phyloP scores from a whole-genome alignment of 164 flowering plant species.

The Berberis vulgaris region DNA sequence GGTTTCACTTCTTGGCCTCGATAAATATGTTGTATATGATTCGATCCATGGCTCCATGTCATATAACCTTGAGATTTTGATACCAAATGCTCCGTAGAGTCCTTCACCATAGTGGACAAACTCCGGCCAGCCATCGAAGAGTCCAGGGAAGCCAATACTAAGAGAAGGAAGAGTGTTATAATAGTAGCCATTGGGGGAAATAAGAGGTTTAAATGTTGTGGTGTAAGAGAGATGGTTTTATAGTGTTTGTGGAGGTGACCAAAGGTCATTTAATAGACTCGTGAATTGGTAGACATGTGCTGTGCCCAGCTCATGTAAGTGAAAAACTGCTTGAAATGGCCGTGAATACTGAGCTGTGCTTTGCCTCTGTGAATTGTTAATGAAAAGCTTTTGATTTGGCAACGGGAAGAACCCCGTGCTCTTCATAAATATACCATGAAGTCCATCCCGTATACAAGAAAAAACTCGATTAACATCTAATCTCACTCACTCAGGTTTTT shows the following conservation, averaged over 20 bases:
- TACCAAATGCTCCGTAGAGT: constrained; percentile 13
- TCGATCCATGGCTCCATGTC: constrained; percentile 11
- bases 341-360: not conserved
- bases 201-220: too few species aligned
- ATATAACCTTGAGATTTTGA: constrained; percentile 10
- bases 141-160: constrained; percentile 13
- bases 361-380: not conserved
- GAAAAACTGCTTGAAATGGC: constrained; percentile 1
- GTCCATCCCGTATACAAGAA: not conserved
- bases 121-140: not conserved
- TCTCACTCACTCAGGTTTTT: too few species aligned
- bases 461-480: too few species aligned
- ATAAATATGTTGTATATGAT: not conserved
- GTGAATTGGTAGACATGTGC: constrained; percentile 7
- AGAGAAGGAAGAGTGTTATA: constrained; percentile 7
- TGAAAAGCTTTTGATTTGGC: not conserved
- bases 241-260: not conserved
- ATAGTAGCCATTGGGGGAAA: not conserved
- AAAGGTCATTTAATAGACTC: constrained; percentile 22
- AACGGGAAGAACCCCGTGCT: not conserved
- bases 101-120: not conserved
- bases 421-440: not conserved
- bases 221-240: not conserved
- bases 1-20: constrained; percentile 14
- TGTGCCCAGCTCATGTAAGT: constrained; percentile 18